Evolutionary conservation across 2,329 filamentous ascomycete species (phyloP), one percentile per base, ranked within the genome.

Genomic region (Plenodomus lindquistii): DNA sequence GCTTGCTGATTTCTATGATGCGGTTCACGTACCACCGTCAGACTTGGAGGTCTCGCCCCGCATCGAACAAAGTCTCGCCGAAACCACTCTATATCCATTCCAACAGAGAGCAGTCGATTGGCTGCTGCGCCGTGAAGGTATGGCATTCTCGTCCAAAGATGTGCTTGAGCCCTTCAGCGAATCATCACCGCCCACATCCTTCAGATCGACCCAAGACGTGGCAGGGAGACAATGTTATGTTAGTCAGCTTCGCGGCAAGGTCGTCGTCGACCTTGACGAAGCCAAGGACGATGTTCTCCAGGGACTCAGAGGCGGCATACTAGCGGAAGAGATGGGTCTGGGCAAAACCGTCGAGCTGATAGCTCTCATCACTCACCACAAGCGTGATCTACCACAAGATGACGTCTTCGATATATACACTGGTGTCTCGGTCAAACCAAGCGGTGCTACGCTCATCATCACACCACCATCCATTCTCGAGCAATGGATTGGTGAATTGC

Each of bases 281-380:
- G 84, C 83, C 45, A 67, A 70, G 27, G 47, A 38, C 10, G 65
- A 73, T 46, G 52, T 61, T 8, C 44, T 37, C 50, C 68, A 18
- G 73, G 83, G 61, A 15, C 48, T 78, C 2, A 70, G 63, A 29
- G 85, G 85, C 2, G 88, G 88, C 0, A 85, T 91, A 40, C 74
- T 93, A 4, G 85, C 87, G 0, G 89, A 93, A 63, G 89, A 93
- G 69, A 93, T 93, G 89, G 89, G 89, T 0, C 75, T 93, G 1
- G 89, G 89, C 1, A 93, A 93, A 69, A 93, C 89, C 0, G 77
- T 92, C 2, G 89, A 93, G 71, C 77, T 89, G 2, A 83, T 91
- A 37, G 81, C 85, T 3, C 75, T 93, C 10, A 82, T 91, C n/a
- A 75, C 83, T 7, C 74, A 87, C 19, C 84, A 93, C 63, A 75